Conservation (phyloP, 2,329 filamentous ascomycete genomes). For the Cladosporium phlei region DNA sequence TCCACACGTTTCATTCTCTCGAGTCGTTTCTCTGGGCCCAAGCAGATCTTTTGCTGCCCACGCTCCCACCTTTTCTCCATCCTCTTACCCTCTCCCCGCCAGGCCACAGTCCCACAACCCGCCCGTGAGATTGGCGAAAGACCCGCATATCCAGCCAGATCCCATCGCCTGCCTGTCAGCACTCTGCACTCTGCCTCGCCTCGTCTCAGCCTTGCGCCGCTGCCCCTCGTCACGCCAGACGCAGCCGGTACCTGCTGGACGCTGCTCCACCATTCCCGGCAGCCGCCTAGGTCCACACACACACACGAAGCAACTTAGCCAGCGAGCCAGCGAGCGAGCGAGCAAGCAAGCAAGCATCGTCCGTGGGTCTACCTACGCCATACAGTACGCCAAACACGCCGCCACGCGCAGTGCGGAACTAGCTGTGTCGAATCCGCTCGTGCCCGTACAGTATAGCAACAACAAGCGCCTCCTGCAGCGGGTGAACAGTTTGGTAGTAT, state of each 20-base stretch:
- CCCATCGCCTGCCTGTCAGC: slow-evolving; percentile 4
- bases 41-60: slow-evolving; percentile 15
- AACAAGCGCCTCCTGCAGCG: background rate
- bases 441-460: background rate
- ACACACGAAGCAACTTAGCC: background rate
- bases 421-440: too few species aligned
- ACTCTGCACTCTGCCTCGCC: background rate
- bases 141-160: slow-evolving; percentile 9
- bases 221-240: slow-evolving; percentile 8
- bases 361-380: slow-evolving; percentile 3
- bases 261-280: slow-evolving; percentile 12
- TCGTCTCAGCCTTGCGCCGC: slow-evolving; percentile 9
- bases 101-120: slow-evolving; percentile 9
- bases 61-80: slow-evolving; percentile 13
- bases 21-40: too few species aligned
- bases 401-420: background rate
- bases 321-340: too few species aligned
- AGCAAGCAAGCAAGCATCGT: slow-evolving; percentile 3
- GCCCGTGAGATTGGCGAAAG: slow-evolving; percentile 13
- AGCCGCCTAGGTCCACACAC: slow-evolving; percentile 12
- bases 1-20: too few species aligned
- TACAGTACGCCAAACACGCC: background rate
- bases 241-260: slow-evolving; percentile 12
- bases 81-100: slow-evolving; percentile 12
- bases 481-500: too few species aligned